phyloP scores from a whole-genome alignment of 1,139 yeast species.

The Maudiozyma humilis region DNA sequence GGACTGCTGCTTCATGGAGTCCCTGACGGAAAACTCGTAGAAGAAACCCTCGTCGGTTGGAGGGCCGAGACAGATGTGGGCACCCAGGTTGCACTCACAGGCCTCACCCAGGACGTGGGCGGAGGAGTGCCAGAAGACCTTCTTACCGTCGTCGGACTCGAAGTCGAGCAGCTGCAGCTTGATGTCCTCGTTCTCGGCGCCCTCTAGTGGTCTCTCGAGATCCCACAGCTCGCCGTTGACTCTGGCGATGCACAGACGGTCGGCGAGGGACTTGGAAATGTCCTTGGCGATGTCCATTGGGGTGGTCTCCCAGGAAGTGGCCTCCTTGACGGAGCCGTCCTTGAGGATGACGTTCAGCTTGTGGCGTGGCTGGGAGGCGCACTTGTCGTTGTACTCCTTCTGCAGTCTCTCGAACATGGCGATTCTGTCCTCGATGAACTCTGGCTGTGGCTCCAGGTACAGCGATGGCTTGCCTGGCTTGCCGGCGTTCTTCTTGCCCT shows the following conservation, averaged over 20 bases:
- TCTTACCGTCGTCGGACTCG: conserved; percentile 80
- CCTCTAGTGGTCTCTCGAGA: conserved; percentile 86
- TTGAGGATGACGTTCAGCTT: conserved; percentile 75
- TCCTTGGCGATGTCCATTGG: conserved; percentile 79
- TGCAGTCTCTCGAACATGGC: conserved; percentile 73
- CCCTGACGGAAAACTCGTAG: conserved; percentile 87
- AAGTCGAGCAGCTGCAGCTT: conserved; percentile 72
- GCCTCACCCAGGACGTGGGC: conserved; percentile 99
- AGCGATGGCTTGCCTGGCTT: conserved; percentile 33
- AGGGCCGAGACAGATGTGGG: conserved; percentile 89
- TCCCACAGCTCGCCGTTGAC: conserved; percentile 93
- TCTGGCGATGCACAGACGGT: conserved; percentile 84
- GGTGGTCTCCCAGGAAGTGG: conserved; percentile 79
- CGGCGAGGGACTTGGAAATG: conserved; percentile 82
- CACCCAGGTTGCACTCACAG: conserved; percentile 92
- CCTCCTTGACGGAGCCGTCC: conserved; percentile 76
- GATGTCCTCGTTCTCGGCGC: conserved; percentile 32
- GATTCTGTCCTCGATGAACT: conserved; percentile 71
- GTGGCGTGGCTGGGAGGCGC: conserved; percentile 52
- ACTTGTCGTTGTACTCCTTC: conserved; percentile 64
- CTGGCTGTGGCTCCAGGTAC: conserved; percentile 69
- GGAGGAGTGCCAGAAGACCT: conserved; percentile 97
- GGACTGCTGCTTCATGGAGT: conserved; percentile 25
- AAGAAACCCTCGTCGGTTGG: conserved; percentile 98
- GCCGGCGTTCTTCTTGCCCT: conserved; percentile 30